Base-by-base conservation (phyloP, 164 flowering plant genomes). In the Buxus sempervirens region DNA sequence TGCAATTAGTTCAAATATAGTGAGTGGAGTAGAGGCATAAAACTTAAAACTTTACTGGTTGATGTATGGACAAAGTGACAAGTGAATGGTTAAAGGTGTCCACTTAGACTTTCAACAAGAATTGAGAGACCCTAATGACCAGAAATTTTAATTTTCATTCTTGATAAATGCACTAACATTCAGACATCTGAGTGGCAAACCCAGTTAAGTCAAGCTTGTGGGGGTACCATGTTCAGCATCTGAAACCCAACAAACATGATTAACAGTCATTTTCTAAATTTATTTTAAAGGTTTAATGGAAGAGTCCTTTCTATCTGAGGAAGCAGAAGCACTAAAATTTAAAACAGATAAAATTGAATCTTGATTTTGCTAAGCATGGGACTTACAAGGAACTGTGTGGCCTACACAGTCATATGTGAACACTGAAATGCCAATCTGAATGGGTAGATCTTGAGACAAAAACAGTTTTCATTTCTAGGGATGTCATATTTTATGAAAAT, bases 21-120 rank as follows among this genome's bases (percentile, higher is more conserved):
- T n/a, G 13, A 64, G 32, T 10, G 22, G 53, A 62, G 24, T 22
- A 38, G 20, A 4, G 18, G 21, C 49, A 49, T 23, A 38, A 49
- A 45, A 58, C 22, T 10, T 16, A 15, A 22, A 53, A 5, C 26
- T 32, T 32, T n/a, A 93, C 98, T 83, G 91, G 85, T 86, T 91
- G 12, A 45, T 10, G 14, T 5, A 5, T 45, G 18, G 14, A 45
- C 5, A 32, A 32, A 3, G 7, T 32, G 7, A 32, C 38, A 32
- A n/a, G n/a, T n/a, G 38, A 32, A 32, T 32, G 38, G 38, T 32
- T 15, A 45, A 45, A 15, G 18, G 18, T 45, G 5, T 45, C 14
- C 18, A 10, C 13, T 15, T 45, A 5, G 51, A 15, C 18, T 5
- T 5, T 15, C 9, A 45, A 45, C 14, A 45, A 15, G 18, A 45